These are phyloP conservation scores for Cercis canadensis DNA, from an alignment of 306 rosid species.

Conservation along the genomic window DNA sequence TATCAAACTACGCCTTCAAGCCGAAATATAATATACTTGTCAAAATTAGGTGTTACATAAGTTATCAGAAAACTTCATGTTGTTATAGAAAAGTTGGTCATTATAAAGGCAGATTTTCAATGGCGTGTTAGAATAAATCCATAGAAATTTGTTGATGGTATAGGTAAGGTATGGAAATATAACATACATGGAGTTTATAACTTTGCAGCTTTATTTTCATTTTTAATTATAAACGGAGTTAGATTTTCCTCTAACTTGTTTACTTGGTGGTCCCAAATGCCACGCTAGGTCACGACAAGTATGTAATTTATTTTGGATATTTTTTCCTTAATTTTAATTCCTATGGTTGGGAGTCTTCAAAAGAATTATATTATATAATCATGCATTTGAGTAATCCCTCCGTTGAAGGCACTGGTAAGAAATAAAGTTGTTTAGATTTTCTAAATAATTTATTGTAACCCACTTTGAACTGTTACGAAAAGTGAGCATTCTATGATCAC, in stretches of 20 bases:
- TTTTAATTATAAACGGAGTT: conserved; percentile 31
- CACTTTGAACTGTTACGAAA: conserved; percentile 48
- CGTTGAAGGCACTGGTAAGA: conserved; percentile 18
- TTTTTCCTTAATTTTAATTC: background rate
- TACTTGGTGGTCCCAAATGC: conserved; percentile 51
- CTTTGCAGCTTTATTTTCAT: conserved; percentile 61
- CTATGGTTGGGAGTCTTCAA: conserved; percentile 12
- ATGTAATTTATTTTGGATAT: background rate
- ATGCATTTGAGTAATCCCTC: conserved; percentile 23
- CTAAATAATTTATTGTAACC: conserved; percentile 40
- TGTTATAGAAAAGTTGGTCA: no score
- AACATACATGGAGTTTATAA: conserved; percentile 43
- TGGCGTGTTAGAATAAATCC: no score
- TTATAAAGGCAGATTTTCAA: no score
- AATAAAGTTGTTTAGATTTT: conserved; percentile 28
- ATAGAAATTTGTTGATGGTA: no score
- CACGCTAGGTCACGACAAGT: conserved; percentile 36
- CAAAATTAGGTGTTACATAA: no score
- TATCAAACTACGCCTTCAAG: no score
- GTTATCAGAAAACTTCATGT: no score
- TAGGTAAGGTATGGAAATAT: no score
- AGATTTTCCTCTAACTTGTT: conserved; percentile 14
- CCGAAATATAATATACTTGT: no score
- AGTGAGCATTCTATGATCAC: conserved; percentile 27
- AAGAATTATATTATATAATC: background rate